Evolutionary conservation across 208 protist genomes (phyloP), one percentile per base, ranked within the genome.

Genomic region (Leishmania tropica): DNA sequence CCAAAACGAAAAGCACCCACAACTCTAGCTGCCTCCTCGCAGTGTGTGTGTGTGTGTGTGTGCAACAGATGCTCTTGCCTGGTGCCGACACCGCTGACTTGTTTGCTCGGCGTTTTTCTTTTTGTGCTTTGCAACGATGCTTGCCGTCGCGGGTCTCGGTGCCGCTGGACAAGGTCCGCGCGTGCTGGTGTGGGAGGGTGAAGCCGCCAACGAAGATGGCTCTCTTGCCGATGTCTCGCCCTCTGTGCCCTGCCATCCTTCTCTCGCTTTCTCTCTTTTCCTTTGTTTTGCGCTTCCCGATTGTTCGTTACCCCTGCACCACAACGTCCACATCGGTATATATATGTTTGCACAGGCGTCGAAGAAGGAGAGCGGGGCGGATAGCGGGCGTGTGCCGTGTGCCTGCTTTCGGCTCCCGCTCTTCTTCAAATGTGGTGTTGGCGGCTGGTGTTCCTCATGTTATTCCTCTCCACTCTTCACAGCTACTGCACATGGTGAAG

Each of bases 171-270:
- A 31, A 40, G 31, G 15, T 68, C 62, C 4, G 62, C 31, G 62
- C 10, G 62, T 42, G 56, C 2, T 24, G 5, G 31, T 19, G 62
- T 21, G 62, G 15, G 28, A 40, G 31, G 62, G 40, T 68, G 13
- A 31, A 4, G 62, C 31, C 31, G 31, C 31, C 62, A 40, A 35
- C 10, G 31, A 40, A 40, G 28, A 84, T 24, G 84, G 65, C 21
- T 75, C 54, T 3, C 81, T 87, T 28, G 65, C 80, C 31, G 71
- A 47, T 53, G 7, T n/a, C 70, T 56, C 71, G 40, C 21, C 5
- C 42, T 75, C 40, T 53, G 2, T 40, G n/a, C 24, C 31, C 15
- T 45, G 7, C 45, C 40, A 19, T 3, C 67, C 15, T 28, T 48
- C 21, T 48, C 67, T n/a, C 19, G 10, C 35, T 28, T 7, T 51